phyloP scores from a whole-genome alignment of 306 rosid genomes.

The Cicer cuneatum region DNA sequence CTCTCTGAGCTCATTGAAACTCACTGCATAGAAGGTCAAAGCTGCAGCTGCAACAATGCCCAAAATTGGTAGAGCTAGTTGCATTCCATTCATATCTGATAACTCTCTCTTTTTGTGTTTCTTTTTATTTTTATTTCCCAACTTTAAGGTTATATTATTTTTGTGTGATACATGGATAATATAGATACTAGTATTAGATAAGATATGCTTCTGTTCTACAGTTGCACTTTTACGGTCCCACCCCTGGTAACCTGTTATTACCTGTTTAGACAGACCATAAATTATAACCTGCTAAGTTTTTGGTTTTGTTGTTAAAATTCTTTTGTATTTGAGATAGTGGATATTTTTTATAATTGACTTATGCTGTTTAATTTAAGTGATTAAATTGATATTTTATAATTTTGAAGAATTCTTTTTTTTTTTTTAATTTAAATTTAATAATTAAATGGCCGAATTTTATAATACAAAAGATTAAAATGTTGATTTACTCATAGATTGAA shows the following conservation, averaged over 20 bases:
- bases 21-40: constrained; percentile 72
- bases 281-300: too few relatives aligned
- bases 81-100: constrained; percentile 61
- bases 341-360: too few relatives aligned
- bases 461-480: too few relatives aligned
- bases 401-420: too few relatives aligned
- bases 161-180: constrained; percentile 14
- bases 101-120: neutral
- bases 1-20: constrained; percentile 75
- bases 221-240: neutral
- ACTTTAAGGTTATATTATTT: neutral
- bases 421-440: too few relatives aligned
- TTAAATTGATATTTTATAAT: too few relatives aligned
- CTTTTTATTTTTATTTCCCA: neutral
- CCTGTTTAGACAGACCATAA: neutral
- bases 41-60: constrained; percentile 82
- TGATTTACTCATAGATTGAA: too few relatives aligned
- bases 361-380: too few relatives aligned
- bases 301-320: too few relatives aligned
- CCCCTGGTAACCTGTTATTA: constrained; percentile 36
- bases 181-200: constrained; percentile 16
- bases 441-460: too few relatives aligned
- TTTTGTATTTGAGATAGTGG: too few relatives aligned
- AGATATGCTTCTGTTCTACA: constrained; percentile 31
- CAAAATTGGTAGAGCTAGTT: constrained; percentile 64